A percentile compares a stretch with the other conserved stretches of the same genome.
Conservation (phyloP, 805 yeast genomes). For the Saturnispora halmiae region DNA sequence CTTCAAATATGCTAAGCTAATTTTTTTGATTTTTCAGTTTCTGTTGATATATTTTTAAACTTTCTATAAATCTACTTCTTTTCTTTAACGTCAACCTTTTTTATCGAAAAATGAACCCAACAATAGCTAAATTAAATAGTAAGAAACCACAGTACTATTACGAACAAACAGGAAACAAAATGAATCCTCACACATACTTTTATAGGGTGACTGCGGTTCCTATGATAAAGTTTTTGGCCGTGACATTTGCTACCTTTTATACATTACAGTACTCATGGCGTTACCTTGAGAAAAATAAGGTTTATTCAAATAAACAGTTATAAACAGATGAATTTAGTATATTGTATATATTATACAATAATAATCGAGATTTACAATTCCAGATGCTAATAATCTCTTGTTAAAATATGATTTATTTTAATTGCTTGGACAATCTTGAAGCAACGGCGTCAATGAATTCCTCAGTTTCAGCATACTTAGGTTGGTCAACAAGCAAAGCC, state of each 20-base stretch:
- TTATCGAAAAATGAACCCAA: no score
- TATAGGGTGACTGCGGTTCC: conserved; percentile 42
- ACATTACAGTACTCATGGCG: conserved; percentile 35
- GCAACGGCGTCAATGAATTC: conserved; percentile 76
- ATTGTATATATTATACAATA: not conserved
- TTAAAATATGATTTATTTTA: conserved; percentile 14
- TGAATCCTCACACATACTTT: conserved; percentile 30
- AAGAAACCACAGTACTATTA: conserved; percentile 11
- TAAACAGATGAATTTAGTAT: not conserved
- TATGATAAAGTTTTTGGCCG: conserved; percentile 34
- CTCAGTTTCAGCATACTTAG: conserved; percentile 59
- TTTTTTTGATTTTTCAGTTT: no score
- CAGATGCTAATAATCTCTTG: no score
- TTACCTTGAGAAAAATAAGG: not conserved
- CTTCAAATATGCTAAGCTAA: no score
- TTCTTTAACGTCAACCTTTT: no score
- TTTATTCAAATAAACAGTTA: not conserved
- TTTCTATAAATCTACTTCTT: no score
- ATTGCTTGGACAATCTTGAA: conserved; percentile 26
- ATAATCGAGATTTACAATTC: not conserved
- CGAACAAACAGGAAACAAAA: conserved; percentile 13
- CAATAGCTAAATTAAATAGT: not conserved
- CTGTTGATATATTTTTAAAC: no score
- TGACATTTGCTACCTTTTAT: conserved; percentile 41
- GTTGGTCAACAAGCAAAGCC: conserved; percentile 55